A percentile compares a stretch with the other conserved stretches of the same genome.
These are phyloP conservation scores for Monosporascus cannonballus DNA, from an alignment of 2,329 filamentous ascomycete species.

Conservation along the genomic window DNA sequence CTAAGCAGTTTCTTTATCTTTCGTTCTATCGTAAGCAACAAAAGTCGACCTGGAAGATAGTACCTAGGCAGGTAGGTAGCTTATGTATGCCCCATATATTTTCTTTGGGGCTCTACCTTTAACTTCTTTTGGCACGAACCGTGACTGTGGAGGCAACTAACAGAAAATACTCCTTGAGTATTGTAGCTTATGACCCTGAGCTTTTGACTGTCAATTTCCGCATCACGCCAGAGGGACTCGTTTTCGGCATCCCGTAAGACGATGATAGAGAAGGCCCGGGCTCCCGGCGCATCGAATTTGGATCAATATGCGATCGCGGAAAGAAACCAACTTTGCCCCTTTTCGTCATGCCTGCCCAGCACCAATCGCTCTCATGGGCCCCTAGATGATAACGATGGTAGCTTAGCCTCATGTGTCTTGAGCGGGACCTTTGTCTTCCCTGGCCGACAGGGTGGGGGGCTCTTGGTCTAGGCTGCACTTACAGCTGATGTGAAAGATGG, in stretches of 20 bases:
- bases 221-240: neutral
- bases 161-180: neutral
- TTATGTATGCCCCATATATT: no score
- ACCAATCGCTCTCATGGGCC: conserved; percentile 45
- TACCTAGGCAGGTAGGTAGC: no score
- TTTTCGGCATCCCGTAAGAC: neutral
- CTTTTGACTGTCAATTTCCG: neutral
- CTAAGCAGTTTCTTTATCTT: no score
- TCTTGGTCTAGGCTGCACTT: conserved; percentile 21
- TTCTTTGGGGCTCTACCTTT: no score
- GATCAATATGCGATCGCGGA: conserved; percentile 43
- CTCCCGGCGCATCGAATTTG: conserved; percentile 36
- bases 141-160: no score
- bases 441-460: neutral
- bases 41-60: no score
- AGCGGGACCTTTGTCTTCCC: neutral
- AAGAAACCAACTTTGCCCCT: conserved; percentile 50
- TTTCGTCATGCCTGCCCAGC: conserved; percentile 47
- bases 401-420: neutral
- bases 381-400: conserved; percentile 22
- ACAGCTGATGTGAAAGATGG: conserved; percentile 45
- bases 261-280: conserved; percentile 1
- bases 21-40: no score
- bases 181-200: neutral
- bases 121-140: no score